These are phyloP conservation scores for Trametes maxima DNA, from an alignment of 768 basidiomycete genomes.

Conservation along the genomic window DNA sequence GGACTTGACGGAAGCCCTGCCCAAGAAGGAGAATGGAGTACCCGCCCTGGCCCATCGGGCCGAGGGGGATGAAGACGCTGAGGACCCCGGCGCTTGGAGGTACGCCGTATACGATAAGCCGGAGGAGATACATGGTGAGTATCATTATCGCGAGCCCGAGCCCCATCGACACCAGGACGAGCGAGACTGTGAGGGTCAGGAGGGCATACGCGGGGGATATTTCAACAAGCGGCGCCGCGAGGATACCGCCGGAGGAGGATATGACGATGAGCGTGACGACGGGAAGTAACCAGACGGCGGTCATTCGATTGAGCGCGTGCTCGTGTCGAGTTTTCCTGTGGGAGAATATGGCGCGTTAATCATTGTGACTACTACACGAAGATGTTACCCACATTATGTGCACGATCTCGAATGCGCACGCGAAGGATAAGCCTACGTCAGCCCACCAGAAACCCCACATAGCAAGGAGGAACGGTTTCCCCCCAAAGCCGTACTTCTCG, in stretches of 20 bases:
- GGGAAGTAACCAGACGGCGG: constrained; percentile 72
- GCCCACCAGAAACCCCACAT: constrained; percentile 75
- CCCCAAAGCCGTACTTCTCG: constrained; percentile 49
- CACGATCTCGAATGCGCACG: constrained; percentile 62
- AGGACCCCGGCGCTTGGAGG: constrained; percentile 50
- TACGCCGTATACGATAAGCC: constrained; percentile 59
- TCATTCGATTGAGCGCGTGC: constrained; percentile 58
- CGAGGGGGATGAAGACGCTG: constrained; percentile 72
- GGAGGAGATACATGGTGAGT: constrained; percentile 62
- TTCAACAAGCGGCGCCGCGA: constrained; percentile 51
- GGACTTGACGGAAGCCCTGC: constrained; percentile 42
- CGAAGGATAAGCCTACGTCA: constrained; percentile 54
- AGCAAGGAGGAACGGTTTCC: constrained; percentile 51
- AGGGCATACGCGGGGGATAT: constrained; percentile 52
- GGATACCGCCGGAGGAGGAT: constrained; percentile 63
- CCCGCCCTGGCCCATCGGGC: constrained; percentile 71
- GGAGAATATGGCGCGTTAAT: background rate
- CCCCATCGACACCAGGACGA: constrained; percentile 59
- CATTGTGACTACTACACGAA: background rate
- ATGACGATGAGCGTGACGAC: constrained; percentile 74
- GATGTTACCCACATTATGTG: constrained; percentile 61
- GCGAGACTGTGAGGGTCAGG: constrained; percentile 53
- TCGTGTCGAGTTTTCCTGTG: constrained; percentile 59
- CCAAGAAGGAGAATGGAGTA: constrained; percentile 60
- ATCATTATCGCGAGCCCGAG: constrained; percentile 66